Conservation (phyloP, 2,329 filamentous ascomycete genomes). For the Verticillium alfalfae region DNA sequence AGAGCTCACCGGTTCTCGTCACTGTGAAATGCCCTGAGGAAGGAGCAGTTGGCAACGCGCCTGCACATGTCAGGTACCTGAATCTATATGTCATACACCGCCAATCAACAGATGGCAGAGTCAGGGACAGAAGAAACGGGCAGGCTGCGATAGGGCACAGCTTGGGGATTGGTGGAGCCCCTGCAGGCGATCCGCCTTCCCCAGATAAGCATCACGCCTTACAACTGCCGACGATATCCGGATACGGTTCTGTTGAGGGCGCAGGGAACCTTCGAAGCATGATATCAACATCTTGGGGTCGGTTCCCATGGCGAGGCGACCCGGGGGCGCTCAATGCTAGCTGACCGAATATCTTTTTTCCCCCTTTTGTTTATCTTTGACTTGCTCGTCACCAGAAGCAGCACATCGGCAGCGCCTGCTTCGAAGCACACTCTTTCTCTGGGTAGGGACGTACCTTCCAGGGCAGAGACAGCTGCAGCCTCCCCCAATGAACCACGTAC, state of each 20-base stretch:
- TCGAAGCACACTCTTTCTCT: too few species aligned
- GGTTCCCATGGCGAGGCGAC: too few species aligned
- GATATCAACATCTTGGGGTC: neutral
- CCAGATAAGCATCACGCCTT: neutral
- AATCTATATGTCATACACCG: neutral
- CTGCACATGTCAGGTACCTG: neutral
- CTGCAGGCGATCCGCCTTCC: too few species aligned
- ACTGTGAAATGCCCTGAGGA: neutral
- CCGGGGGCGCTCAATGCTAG: too few species aligned
- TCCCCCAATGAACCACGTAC: too few species aligned
- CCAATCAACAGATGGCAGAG: neutral
- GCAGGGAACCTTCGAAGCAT: neutral
- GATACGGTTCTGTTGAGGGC: neutral
- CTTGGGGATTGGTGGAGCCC: neutral
- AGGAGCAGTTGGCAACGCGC: neutral
- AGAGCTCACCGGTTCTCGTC: neutral
- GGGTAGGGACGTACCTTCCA: too few species aligned
- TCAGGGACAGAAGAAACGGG: neutral
- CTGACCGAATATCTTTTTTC: too few species aligned
- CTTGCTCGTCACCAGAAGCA: too few species aligned
- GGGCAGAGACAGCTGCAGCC: too few species aligned
- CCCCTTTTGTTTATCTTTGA: too few species aligned
- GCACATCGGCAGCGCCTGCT: too few species aligned
- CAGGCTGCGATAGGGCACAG: neutral
- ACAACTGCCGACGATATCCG: neutral